Evolutionary conservation across 805 yeast species (phyloP).

Genomic region (Metschnikowia gruessii): DNA sequence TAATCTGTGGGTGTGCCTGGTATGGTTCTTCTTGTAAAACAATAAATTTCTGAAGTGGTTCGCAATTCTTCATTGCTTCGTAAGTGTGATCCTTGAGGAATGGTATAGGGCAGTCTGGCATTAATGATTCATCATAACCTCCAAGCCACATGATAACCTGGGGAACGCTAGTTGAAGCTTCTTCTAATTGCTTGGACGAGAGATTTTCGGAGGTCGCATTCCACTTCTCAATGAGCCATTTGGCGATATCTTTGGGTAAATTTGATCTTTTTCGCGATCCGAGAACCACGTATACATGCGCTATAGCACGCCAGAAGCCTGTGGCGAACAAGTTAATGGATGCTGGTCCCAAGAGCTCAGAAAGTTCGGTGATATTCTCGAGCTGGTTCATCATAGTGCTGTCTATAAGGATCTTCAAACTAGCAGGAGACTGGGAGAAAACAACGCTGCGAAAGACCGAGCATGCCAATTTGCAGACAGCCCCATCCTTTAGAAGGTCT

Average conservation of each 20-base stretch:
- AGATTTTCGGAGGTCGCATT: constrained; percentile 14
- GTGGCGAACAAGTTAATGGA: constrained; percentile 45
- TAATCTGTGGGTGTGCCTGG: neutral
- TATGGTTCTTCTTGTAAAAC: neutral
- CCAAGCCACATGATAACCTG: constrained; percentile 4
- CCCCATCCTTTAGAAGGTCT: constrained; percentile 33
- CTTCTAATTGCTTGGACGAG: neutral
- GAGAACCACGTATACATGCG: constrained; percentile 34
- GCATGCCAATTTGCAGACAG: constrained; percentile 30
- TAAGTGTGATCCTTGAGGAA: neutral
- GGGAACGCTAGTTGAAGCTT: neutral
- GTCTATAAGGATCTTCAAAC: constrained; percentile 29
- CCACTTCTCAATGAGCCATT: constrained; percentile 56
- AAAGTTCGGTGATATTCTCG: constrained; percentile 37
- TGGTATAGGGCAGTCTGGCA: neutral
- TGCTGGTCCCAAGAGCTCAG: constrained; percentile 47
- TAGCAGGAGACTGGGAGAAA: constrained; percentile 7
- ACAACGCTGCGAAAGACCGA: constrained; percentile 23
- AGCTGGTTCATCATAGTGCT: constrained; percentile 43
- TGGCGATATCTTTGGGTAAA: constrained; percentile 31
- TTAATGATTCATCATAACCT: neutral
- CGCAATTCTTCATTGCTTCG: constrained; percentile 10
- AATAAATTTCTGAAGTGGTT: constrained; percentile 8
- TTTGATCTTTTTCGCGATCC: constrained; percentile 28
- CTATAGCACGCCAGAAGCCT: constrained; percentile 51